These are phyloP conservation scores for Casuarina cunninghamiana DNA, from an alignment of 306 rosid genomes.

Conservation along the genomic window DNA sequence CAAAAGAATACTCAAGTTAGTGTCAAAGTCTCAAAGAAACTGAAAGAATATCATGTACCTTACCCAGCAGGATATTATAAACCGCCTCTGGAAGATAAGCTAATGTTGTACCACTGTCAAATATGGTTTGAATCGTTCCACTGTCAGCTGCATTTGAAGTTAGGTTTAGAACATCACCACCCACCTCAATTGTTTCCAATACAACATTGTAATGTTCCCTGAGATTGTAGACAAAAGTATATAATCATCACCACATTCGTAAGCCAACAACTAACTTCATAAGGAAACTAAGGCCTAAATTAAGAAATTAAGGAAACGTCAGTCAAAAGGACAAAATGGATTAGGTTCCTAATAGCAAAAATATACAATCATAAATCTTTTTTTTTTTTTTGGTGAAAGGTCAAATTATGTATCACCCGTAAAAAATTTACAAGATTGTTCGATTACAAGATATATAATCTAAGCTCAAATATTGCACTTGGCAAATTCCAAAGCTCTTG, in stretches of 20 bases:
- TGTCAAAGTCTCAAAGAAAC: constrained; percentile 15
- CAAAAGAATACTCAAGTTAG: constrained; percentile 22
- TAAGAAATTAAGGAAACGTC: constrained; percentile 20
- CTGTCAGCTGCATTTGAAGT: constrained; percentile 55
- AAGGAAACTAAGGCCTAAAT: constrained; percentile 6
- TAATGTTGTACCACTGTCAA: constrained; percentile 97
- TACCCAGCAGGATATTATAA: constrained; percentile 41
- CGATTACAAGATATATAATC: too few species aligned
- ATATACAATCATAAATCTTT: too few species aligned
- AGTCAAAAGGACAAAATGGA: not conserved
- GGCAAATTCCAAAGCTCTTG: too few species aligned
- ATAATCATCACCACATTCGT: constrained; percentile 36
- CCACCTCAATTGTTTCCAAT: constrained; percentile 76
- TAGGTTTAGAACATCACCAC: constrained; percentile 50
- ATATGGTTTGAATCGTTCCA: constrained; percentile 57
- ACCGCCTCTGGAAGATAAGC: constrained; percentile 63
- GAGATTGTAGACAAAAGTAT: constrained; percentile 29
- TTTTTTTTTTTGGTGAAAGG: too few species aligned
- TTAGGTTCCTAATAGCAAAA: too few species aligned
- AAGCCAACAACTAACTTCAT: constrained; percentile 29
- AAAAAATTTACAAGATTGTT: too few species aligned
- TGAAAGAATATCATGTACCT: constrained; percentile 42
- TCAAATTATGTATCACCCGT: too few species aligned
- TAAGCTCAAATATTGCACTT: too few species aligned
- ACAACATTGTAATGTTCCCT: constrained; percentile 88